Conservation (phyloP, 257 asterid species). For the Avicennia marina region DNA sequence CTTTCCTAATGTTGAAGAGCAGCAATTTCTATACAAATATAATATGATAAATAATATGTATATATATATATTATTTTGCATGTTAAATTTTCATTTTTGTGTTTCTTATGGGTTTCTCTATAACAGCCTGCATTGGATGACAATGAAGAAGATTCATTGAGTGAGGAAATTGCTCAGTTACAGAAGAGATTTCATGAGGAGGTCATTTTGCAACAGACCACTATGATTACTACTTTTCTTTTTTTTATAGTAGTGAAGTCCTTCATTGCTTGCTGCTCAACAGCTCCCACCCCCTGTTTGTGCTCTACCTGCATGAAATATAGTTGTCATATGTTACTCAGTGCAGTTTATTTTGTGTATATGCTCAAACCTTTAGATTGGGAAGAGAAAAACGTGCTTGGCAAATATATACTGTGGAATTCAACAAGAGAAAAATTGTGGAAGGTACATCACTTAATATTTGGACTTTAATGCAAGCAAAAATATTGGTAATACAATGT, state of each 20-base stretch:
- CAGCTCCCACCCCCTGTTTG: background rate
- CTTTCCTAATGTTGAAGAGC: slow-evolving; percentile 12
- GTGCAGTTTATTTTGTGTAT: slow-evolving; percentile 14
- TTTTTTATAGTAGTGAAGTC: background rate
- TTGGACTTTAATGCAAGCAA: background rate
- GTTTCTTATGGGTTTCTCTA: background rate
- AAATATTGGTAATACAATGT: slow-evolving; percentile 5
- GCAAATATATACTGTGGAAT: slow-evolving; percentile 44
- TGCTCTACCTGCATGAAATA: background rate
- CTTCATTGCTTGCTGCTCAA: background rate
- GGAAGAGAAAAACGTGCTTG: slow-evolving; percentile 55
- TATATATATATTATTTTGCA: no score
- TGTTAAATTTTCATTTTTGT: background rate
- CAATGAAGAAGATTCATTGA: background rate
- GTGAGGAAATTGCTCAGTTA: background rate
- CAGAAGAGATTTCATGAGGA: slow-evolving; percentile 27
- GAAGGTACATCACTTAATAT: slow-evolving; percentile 39
- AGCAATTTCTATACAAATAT: background rate
- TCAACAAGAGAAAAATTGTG: slow-evolving; percentile 44
- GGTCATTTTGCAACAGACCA: slow-evolving; percentile 34
- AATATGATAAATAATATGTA: background rate
- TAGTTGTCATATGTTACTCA: slow-evolving; percentile 5
- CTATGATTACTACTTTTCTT: slow-evolving; percentile 1
- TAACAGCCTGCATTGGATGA: slow-evolving; percentile 12
- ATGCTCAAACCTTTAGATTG: slow-evolving; percentile 40